Percentiles rank a stretch among this genome's conserved stretches.
Evolutionary conservation across 169 alveolate species (phyloP).

Genomic region (Toxoplasma gondii): DNA sequence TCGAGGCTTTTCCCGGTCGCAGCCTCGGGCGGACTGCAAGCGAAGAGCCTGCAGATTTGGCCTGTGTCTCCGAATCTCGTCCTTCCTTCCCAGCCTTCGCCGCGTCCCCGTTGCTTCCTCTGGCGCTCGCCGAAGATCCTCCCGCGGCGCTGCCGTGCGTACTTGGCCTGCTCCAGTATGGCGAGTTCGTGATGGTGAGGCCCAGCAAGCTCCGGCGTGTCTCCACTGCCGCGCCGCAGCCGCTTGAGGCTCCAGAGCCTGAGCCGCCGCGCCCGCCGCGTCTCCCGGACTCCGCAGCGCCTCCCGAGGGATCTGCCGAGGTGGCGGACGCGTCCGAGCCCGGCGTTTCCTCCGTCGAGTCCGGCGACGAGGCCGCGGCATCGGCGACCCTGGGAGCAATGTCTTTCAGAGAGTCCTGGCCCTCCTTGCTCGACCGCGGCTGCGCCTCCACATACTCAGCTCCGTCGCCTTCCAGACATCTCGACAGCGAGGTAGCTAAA

Average conservation of each 20-base stretch:
- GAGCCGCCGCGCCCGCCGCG: background rate
- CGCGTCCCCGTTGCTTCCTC: background rate
- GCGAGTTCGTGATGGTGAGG: slow-evolving; percentile 28
- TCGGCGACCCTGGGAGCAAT: background rate
- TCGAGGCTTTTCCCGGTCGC: background rate
- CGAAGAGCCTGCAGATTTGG: background rate
- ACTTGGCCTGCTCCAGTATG: slow-evolving; percentile 42
- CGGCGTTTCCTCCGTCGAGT: background rate
- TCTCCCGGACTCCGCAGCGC: background rate
- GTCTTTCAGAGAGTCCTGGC: background rate
- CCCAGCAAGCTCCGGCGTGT: background rate
- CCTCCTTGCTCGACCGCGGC: background rate
- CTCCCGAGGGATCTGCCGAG: background rate
- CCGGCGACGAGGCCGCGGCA: background rate
- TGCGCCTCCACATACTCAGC: background rate
- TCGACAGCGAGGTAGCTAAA: background rate
- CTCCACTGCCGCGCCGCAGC: background rate
- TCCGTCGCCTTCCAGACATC: background rate
- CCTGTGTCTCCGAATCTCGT: background rate
- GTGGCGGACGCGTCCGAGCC: background rate
- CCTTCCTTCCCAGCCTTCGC: background rate
- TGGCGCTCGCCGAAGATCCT: background rate
- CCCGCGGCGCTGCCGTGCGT: background rate
- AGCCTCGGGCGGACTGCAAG: background rate
- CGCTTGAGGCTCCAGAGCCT: background rate